These are phyloP conservation scores for Heliamphora exappendiculata DNA, from an alignment of 148 eudicot species.

Conservation along the genomic window DNA sequence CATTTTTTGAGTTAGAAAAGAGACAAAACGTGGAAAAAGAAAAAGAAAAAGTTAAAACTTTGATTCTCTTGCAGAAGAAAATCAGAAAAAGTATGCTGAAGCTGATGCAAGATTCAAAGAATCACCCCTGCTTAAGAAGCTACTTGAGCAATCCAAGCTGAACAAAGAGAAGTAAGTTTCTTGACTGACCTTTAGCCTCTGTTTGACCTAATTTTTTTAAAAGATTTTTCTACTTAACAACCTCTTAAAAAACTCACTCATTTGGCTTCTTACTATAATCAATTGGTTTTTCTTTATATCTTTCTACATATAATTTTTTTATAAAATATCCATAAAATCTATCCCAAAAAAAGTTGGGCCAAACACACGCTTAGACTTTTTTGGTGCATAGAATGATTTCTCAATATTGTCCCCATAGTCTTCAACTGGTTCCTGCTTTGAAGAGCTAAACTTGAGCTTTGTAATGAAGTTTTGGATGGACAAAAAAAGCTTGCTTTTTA, in stretches of 20 bases:
- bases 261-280: no score
- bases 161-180: constrained; percentile 73
- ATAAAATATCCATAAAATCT: no score
- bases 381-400: neutral
- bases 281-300: no score
- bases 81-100: constrained; percentile 82
- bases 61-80: constrained; percentile 54
- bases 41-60: neutral
- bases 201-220: no score
- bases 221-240: no score
- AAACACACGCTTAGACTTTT: no score
- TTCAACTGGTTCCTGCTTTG: neutral
- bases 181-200: neutral
- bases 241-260: no score
- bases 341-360: no score
- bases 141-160: constrained; percentile 59
- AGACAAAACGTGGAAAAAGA: neutral
- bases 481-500: no score
- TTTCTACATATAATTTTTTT: no score
- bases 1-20: neutral
- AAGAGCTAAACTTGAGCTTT: neutral
- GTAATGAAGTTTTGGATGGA: no score
- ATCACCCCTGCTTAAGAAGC: constrained; percentile 80
- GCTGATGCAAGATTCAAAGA: constrained; percentile 78
- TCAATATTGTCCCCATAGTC: neutral